phyloP scores from a whole-genome alignment of 805 yeast genomes.

The Kluyveromyces siamensis region DNA sequence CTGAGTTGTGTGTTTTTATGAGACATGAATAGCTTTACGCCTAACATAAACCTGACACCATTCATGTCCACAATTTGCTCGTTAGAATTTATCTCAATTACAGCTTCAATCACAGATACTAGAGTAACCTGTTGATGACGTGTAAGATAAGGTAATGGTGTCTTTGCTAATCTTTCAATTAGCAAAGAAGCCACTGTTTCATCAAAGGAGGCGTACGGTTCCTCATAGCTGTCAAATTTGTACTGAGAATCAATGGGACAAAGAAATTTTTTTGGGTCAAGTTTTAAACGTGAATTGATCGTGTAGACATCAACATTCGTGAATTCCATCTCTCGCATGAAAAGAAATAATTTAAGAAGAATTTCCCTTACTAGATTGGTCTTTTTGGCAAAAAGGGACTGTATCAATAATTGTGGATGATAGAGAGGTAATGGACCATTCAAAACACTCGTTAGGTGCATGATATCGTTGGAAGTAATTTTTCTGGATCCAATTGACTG shows the following conservation, averaged over 20 bases:
- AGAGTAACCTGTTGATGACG: slow-evolving; percentile 88
- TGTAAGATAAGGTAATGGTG: slow-evolving; percentile 69
- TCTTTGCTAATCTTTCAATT: slow-evolving; percentile 49
- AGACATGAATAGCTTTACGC: slow-evolving; percentile 56
- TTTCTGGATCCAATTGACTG: slow-evolving; percentile 50
- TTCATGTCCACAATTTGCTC: slow-evolving; percentile 32
- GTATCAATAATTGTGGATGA: slow-evolving; percentile 84
- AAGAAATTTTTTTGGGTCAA: slow-evolving; percentile 22
- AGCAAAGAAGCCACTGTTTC: slow-evolving; percentile 38
- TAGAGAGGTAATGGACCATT: slow-evolving; percentile 87
- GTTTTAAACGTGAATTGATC: slow-evolving; percentile 26
- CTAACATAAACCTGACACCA: slow-evolving; percentile 64
- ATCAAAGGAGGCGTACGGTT: slow-evolving; percentile 35
- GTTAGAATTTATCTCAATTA: slow-evolving; percentile 44
- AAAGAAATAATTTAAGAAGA: slow-evolving; percentile 42
- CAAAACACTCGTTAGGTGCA: slow-evolving; percentile 63
- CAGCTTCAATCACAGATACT: slow-evolving; percentile 56
- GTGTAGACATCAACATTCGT: slow-evolving; percentile 24
- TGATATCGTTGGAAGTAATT: slow-evolving; percentile 44
- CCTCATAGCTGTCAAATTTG: slow-evolving; percentile 23
- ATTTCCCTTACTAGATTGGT: slow-evolving; percentile 46
- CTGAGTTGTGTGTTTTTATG: slow-evolving; percentile 41
- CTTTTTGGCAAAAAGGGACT: slow-evolving; percentile 57
- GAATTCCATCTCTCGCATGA: slow-evolving; percentile 46
- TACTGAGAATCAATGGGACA: slow-evolving; percentile 17